Percentiles rank a stretch among this genome's conserved stretches.
Conservation (phyloP, 192 early-diverging fungal species). For the Geranomyces variabilis region DNA sequence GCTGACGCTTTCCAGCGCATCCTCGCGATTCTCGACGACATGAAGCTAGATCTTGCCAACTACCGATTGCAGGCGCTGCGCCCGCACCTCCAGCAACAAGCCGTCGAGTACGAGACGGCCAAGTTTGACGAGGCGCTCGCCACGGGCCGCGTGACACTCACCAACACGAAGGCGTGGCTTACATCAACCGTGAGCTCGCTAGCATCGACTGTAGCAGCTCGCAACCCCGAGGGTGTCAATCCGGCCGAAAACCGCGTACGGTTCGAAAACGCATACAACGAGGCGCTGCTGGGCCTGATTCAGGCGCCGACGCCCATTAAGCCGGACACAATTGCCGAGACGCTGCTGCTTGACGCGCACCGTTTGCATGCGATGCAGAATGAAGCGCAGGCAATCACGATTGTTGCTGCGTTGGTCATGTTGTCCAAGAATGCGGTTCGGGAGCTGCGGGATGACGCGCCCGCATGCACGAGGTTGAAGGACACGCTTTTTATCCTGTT, state of each 20-base stretch:
- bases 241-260: slow-evolving; percentile 39
- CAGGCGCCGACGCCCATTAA: slow-evolving; percentile 47
- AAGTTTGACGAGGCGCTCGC: slow-evolving; percentile 67
- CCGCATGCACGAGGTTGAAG: slow-evolving; percentile 31
- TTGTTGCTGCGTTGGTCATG: slow-evolving; percentile 71
- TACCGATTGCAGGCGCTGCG: slow-evolving; percentile 67
- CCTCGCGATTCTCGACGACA: slow-evolving; percentile 69
- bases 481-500: slow-evolving; percentile 42
- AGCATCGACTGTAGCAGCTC: slow-evolving; percentile 37
- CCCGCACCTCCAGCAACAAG: slow-evolving; percentile 69
- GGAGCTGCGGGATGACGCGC: slow-evolving; percentile 44
- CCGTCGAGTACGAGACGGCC: slow-evolving; percentile 73
- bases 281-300: slow-evolving; percentile 55
- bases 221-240: slow-evolving; percentile 62
- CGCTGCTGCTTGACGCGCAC: slow-evolving; percentile 67
- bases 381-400: slow-evolving; percentile 67
- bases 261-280: slow-evolving; percentile 58
- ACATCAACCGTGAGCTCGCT: slow-evolving; percentile 37
- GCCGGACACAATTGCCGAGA: slow-evolving; percentile 63
- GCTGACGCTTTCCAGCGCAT: slow-evolving; percentile 54
- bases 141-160: slow-evolving; percentile 47
- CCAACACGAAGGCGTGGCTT: slow-evolving; percentile 68
- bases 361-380: slow-evolving; percentile 71
- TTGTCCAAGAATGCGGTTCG: slow-evolving; percentile 65
- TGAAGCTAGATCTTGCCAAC: slow-evolving; percentile 84